phyloP scores from a whole-genome alignment of 2,329 filamentous ascomycete genomes.

The Cryphonectria carpinicola region DNA sequence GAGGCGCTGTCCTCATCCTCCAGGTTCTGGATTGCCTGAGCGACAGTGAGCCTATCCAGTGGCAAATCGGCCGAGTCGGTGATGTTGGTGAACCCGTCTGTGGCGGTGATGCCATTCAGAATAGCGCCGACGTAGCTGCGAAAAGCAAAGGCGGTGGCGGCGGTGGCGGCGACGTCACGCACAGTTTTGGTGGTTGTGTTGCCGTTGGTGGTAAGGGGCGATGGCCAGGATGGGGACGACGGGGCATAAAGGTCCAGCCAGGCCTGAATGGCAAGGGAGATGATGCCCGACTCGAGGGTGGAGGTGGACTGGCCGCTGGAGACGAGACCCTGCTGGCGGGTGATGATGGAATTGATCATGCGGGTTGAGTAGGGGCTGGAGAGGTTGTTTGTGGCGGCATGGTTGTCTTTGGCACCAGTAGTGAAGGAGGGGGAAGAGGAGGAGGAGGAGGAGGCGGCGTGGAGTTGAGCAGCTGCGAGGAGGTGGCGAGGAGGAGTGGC shows the following conservation, averaged over 20 bases:
- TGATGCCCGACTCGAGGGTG: conserved; percentile 26
- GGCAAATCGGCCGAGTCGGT: conserved; percentile 17
- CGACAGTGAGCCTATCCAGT: conserved; percentile 27
- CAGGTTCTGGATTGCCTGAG: conserved; percentile 17
- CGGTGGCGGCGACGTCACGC: background rate
- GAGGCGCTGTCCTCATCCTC: background rate
- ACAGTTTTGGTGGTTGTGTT: background rate
- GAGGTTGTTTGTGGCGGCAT: background rate
- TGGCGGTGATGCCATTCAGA: conserved; percentile 44
- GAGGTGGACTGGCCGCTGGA: background rate
- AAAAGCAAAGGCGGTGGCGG: background rate
- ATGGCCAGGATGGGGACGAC: background rate
- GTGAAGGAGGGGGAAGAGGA: background rate
- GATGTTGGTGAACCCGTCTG: conserved; percentile 40
- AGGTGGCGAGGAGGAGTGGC: background rate
- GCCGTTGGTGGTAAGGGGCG: background rate
- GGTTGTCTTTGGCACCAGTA: background rate
- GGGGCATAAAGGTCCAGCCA: conserved; percentile 22
- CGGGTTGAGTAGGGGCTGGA: conserved; percentile 17
- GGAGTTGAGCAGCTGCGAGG: background rate
- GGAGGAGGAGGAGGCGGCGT: background rate
- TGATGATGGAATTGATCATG: conserved; percentile 24
- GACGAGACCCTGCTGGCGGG: conserved; percentile 25
- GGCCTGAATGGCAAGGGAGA: conserved; percentile 23
- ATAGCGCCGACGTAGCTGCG: conserved; percentile 37